These are phyloP conservation scores for Alternaria sp. DNA, from an alignment of 2,329 filamentous ascomycete genomes.

Conservation along the genomic window DNA sequence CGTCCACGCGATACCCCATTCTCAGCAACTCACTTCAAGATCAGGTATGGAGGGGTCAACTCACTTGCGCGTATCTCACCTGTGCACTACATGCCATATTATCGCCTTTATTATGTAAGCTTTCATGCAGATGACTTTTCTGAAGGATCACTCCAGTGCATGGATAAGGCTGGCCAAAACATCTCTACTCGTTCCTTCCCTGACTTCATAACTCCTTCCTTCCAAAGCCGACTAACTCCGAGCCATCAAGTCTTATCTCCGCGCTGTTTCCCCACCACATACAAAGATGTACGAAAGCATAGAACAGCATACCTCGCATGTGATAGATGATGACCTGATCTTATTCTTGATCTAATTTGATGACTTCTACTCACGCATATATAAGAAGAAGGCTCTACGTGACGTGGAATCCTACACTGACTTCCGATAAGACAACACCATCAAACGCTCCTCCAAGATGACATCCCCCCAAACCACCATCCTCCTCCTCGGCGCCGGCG, in stretches of 20 bases:
- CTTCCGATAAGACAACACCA: neutral
- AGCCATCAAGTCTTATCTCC: conserved; percentile 4
- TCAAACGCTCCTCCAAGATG: neutral
- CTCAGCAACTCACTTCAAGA: neutral
- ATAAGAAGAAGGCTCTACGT: neutral
- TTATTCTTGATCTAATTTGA: rapidly evolving
- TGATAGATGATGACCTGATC: neutral
- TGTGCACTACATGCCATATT: rapidly evolving
- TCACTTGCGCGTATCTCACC: neutral
- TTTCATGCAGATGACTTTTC: no score
- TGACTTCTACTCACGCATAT: neutral
- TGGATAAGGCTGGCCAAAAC: rapidly evolving
- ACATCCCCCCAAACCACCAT: conserved; percentile 40
- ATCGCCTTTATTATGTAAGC: rapidly evolving
- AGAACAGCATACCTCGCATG: neutral
- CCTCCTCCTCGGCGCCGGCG: conserved; percentile 71
- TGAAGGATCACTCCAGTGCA: rapidly evolving
- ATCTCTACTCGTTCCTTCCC: neutral
- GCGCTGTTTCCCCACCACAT: neutral
- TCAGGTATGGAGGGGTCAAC: neutral
- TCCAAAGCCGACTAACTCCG: conserved; percentile 4
- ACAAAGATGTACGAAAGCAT: neutral
- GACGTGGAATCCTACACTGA: rapidly evolving
- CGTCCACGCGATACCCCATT: neutral
- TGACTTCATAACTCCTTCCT: neutral